Evolutionary conservation across 345 rosid species (phyloP).

Genomic region (Eucalyptus cladocalyx): DNA sequence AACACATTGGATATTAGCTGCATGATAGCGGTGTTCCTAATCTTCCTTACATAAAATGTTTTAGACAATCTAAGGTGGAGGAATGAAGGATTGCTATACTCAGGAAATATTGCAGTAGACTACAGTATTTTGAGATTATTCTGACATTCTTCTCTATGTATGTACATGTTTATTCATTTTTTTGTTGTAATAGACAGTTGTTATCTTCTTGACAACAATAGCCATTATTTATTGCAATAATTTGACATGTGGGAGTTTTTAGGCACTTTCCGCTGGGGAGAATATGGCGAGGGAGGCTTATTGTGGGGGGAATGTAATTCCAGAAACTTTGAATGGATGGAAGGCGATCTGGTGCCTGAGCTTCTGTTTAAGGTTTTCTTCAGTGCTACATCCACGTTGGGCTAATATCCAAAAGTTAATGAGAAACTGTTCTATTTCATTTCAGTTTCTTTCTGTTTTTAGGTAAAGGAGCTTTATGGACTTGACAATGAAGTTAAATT

Average conservation of each 20-base stretch:
- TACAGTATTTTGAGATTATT: not conserved
- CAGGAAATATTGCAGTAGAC: not conserved
- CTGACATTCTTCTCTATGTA: not conserved
- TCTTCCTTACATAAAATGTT: not conserved
- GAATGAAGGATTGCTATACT: not conserved
- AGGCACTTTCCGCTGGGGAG: constrained; percentile 99
- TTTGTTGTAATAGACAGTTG: not conserved
- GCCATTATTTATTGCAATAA: not conserved
- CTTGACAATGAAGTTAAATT: constrained; percentile 58
- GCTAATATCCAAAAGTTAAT: not conserved
- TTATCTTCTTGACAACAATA: not conserved
- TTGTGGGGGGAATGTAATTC: constrained; percentile 91
- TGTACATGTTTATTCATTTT: not conserved
- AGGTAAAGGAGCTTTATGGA: constrained; percentile 97
- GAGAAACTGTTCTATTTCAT: not conserved
- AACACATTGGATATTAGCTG: not conserved
- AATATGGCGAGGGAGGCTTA: constrained; percentile 89
- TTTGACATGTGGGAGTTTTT: not conserved
- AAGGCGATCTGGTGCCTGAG: constrained; percentile 57
- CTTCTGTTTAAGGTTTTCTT: constrained; percentile 53
- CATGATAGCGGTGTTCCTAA: not conserved
- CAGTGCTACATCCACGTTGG: not conserved
- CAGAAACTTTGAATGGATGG: constrained; percentile 87
- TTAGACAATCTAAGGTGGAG: not conserved
- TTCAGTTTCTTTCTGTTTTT: not conserved